A percentile compares a stretch with the other conserved stretches of the same genome.
Conservation (phyloP, 805 yeast species). For the Ogataea pignaliae region DNA sequence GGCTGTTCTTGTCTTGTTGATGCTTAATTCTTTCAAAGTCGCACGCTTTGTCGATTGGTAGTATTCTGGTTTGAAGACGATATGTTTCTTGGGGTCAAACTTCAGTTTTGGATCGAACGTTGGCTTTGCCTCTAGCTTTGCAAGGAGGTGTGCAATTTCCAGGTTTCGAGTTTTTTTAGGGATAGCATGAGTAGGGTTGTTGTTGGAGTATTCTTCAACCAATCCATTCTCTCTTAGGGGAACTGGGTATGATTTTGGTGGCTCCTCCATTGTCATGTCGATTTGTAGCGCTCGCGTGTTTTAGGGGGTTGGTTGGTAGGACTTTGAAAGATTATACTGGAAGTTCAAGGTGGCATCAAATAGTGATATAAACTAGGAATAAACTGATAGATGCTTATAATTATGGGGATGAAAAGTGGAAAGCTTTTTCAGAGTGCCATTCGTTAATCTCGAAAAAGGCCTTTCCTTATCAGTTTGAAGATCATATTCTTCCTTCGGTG, state of each 20-base stretch:
- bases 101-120: conserved; percentile 26
- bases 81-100: conserved; percentile 36
- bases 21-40: conserved; percentile 34
- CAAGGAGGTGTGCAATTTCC: conserved; percentile 17
- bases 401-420: too few relatives aligned
- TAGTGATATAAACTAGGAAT: not conserved
- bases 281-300: not conserved
- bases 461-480: too few relatives aligned
- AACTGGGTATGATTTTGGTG: conserved; percentile 14
- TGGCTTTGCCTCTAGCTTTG: conserved; percentile 19
- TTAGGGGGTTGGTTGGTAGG: not conserved
- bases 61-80: conserved; percentile 32
- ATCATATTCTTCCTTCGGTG: too few relatives aligned
- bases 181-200: conserved; percentile 17
- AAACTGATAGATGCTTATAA: too few relatives aligned
- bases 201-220: conserved; percentile 12
- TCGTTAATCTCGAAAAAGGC: too few relatives aligned
- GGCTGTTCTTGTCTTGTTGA: conserved; percentile 27
- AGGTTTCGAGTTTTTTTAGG: conserved; percentile 22
- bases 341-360: too few relatives aligned
- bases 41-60: conserved; percentile 32
- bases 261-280: conserved; percentile 13
- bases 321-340: too few relatives aligned
- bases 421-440: too few relatives aligned
- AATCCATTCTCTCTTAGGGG: conserved; percentile 18